phyloP scores from a whole-genome alignment of 768 basidiomycete genomes.

The Podaxis sp. region DNA sequence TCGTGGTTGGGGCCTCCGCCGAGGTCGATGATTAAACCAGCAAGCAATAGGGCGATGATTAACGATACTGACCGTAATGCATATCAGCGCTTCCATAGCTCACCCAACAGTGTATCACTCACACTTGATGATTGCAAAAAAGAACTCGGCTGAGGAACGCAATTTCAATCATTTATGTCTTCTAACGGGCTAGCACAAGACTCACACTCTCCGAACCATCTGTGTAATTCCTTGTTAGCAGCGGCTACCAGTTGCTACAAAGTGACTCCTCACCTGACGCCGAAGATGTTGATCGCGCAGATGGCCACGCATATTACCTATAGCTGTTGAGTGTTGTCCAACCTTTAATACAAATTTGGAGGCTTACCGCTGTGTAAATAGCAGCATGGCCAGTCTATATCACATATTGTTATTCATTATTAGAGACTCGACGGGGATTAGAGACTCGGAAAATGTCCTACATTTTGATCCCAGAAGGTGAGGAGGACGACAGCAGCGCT shows the following conservation, averaged over 20 bases:
- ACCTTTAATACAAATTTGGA: background rate
- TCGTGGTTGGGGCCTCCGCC: conserved; percentile 74
- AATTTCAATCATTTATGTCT: conserved; percentile 2
- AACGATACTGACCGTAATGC: conserved; percentile 41
- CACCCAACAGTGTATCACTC: conserved; percentile 19
- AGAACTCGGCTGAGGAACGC: conserved; percentile 53
- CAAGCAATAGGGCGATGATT: conserved; percentile 59
- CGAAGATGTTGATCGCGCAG: conserved; percentile 65
- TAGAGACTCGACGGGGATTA: background rate
- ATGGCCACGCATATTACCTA: conserved; percentile 55
- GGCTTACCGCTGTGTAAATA: conserved; percentile 50
- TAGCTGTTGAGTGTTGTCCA: background rate
- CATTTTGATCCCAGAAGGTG: conserved; percentile 70
- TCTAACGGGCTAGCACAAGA: background rate
- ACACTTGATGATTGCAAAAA: conserved; percentile 69
- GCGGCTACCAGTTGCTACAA: background rate
- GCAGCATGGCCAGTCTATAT: conserved; percentile 46
- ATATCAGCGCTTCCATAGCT: background rate
- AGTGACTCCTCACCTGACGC: conserved; percentile 48
- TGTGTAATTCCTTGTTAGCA: conserved; percentile 18
- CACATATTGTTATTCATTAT: background rate
- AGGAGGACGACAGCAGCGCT: conserved; percentile 70
- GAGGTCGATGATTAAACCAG: conserved; percentile 70
- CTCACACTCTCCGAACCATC: conserved; percentile 67
- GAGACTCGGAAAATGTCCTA: conserved; percentile 24